Evolutionary conservation across 192 early-diverging fungal species (phyloP).

Genomic region (Coemansia sp.): DNA sequence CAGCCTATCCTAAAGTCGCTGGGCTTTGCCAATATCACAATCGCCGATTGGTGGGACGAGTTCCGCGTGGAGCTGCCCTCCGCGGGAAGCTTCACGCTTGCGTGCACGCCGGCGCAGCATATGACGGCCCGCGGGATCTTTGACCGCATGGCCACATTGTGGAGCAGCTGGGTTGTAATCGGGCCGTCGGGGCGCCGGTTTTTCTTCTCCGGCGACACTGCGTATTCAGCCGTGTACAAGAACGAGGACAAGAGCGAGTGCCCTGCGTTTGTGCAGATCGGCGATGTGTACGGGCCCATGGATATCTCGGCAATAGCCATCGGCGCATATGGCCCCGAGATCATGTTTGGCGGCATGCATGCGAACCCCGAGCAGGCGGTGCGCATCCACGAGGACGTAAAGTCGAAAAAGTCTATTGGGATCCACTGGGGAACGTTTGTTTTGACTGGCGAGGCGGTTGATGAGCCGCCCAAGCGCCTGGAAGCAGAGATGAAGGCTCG

Average conservation of each 20-base stretch:
- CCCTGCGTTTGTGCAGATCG: slow-evolving; percentile 83
- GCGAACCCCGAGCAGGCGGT: slow-evolving; percentile 80
- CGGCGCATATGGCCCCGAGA: slow-evolving; percentile 78
- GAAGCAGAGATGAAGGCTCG: slow-evolving; percentile 53
- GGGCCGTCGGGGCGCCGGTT: slow-evolving; percentile 37
- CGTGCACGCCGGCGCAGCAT: slow-evolving; percentile 69
- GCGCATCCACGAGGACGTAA: slow-evolving; percentile 71
- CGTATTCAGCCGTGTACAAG: slow-evolving; percentile 65
- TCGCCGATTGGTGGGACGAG: slow-evolving; percentile 81
- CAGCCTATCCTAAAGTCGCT: slow-evolving; percentile 58
- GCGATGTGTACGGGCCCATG: slow-evolving; percentile 67
- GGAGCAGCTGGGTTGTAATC: slow-evolving; percentile 70
- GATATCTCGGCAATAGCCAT: slow-evolving; percentile 80
- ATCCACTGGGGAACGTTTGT: slow-evolving; percentile 89
- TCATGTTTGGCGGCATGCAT: slow-evolving; percentile 68
- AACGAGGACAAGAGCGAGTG: slow-evolving; percentile 62
- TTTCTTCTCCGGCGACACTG: slow-evolving; percentile 67
- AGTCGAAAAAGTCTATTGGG: slow-evolving; percentile 62
- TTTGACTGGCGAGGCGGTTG: slow-evolving; percentile 66
- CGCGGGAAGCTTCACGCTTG: slow-evolving; percentile 51
- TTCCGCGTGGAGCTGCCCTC: slow-evolving; percentile 25
- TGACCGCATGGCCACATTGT: slow-evolving; percentile 74
- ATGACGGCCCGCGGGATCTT: slow-evolving; percentile 54
- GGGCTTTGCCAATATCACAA: slow-evolving; percentile 57
- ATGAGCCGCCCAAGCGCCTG: slow-evolving; percentile 67